These are phyloP conservation scores for Macaranga tanarius DNA, from an alignment of 441 rosid species.

Conservation along the genomic window DNA sequence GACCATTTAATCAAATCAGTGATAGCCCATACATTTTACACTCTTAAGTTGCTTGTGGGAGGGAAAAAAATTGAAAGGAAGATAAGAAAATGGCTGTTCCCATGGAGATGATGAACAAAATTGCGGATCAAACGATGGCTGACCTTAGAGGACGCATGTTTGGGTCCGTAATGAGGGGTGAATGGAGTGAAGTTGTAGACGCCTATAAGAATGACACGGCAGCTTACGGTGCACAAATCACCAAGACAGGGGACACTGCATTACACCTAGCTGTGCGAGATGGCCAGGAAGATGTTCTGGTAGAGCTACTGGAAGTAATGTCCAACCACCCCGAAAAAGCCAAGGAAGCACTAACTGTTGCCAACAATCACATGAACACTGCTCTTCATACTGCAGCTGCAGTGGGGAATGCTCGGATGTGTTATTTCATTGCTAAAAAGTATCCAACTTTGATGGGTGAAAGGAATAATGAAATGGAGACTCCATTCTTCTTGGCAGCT, in stretches of 20 bases:
- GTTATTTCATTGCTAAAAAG: conserved; percentile 6
- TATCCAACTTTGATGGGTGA: conserved; percentile 10
- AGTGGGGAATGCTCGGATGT: conserved; percentile 34
- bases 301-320: conserved; percentile 6
- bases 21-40: background rate
- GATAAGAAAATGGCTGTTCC: background rate
- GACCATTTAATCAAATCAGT: too few relatives aligned
- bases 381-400: conserved; percentile 40
- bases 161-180: conserved; percentile 29
- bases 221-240: conserved; percentile 15
- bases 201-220: background rate
- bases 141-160: background rate
- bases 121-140: background rate
- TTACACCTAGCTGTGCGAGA: conserved; percentile 40
- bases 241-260: conserved; percentile 34
- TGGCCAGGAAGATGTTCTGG: conserved; percentile 20
- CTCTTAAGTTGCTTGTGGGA: background rate
- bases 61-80: too few relatives aligned
- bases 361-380: conserved; percentile 30
- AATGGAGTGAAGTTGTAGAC: conserved; percentile 28
- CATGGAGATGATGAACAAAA: background rate
- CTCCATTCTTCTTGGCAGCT: conserved; percentile 36
- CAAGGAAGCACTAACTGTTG: background rate
- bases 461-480: conserved; percentile 27
- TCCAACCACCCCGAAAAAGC: background rate